Conservation (phyloP, 1,284 basidiomycete genomes). For the Trametes polyzona region DNA sequence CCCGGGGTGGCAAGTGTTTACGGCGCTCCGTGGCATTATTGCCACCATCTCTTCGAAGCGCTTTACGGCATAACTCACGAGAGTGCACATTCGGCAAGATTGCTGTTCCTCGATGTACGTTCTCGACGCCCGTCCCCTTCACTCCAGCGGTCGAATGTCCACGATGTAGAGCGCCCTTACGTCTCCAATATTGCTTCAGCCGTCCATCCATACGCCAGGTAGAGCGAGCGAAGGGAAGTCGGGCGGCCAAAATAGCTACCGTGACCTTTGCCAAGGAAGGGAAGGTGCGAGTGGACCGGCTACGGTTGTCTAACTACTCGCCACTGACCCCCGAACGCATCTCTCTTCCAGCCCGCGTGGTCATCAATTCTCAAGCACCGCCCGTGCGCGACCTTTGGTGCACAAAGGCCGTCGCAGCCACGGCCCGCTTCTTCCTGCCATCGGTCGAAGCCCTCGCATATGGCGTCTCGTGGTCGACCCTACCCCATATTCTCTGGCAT, state of each 20-base stretch:
- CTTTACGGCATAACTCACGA: constrained; percentile 1
- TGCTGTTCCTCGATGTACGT: not conserved
- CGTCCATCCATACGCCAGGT: no score
- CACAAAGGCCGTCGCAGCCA: not conserved
- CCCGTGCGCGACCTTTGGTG: not conserved
- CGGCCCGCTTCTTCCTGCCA: constrained; percentile 6
- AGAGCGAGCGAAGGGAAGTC: not conserved
- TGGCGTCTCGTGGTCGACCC: not conserved
- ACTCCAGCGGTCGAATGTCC: not conserved
- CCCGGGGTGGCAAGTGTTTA: not conserved
- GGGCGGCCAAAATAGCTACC: constrained; percentile 1
- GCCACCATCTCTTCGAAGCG: not conserved
- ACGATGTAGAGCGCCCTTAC: not conserved
- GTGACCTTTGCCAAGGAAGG: constrained; percentile 4
- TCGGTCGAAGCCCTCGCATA: not conserved
- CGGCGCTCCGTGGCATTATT: not conserved
- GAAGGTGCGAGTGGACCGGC: constrained; percentile 2
- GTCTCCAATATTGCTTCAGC: no score
- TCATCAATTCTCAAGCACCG: not conserved
- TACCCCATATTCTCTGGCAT: not conserved
- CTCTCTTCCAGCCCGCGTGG: constrained; percentile 13
- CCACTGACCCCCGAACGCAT: not conserved
- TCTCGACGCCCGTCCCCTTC: not conserved
- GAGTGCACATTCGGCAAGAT: not conserved
- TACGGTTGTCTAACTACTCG: not conserved